Evolutionary conservation across 768 basidiomycete genomes (phyloP), one percentile per base, ranked within the genome.

Genomic region (Lentinula edodes): DNA sequence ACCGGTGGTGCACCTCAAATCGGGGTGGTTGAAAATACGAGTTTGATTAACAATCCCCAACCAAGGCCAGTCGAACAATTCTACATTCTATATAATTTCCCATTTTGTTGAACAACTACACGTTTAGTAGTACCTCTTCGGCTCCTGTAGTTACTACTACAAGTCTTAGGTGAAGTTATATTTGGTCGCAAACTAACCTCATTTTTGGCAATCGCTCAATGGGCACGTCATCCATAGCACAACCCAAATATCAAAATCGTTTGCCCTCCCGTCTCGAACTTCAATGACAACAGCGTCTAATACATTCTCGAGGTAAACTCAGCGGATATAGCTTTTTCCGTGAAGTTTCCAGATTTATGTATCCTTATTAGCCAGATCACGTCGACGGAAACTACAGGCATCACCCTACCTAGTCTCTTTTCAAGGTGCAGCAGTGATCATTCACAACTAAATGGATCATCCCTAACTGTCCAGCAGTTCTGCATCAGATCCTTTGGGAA

Each of bases 1-100:
- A 43, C 53, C 20, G 50, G 39, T 43, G 43, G 42, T 12, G 60
- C 60, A n/a, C 50, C 59, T 35, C 43, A 50, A 48, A 48, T 48
- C 12, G 46, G 46, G 23, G 46, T 48, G 23, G 46, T 48, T 8
- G 18, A 48, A 48, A 20, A 9, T 20, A 9, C 46, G 20, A 48
- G 16, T 20, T 23, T n/a, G 3, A n/a, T 20, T 8, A 43, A n/a
- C 16, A 7, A 16, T 43, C 42, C 0, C 12, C 1, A 6, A 10
- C 7, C n/a, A 23, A 23, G 0, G 46, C 18, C 8, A 48, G 46
- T 48, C 18, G 10, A 16, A 20, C 2, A 2, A 9, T 23, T 48
- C 20, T 20, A 9, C 15, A 20, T 9, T 8, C 20, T 48, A 23
- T 10, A 20, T 20, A 1, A 48, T 23, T 48, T 5, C 20, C 46